These are phyloP conservation scores for Podochytrium sp. DNA, from an alignment of 192 early-diverging fungal genomes.

Conservation along the genomic window DNA sequence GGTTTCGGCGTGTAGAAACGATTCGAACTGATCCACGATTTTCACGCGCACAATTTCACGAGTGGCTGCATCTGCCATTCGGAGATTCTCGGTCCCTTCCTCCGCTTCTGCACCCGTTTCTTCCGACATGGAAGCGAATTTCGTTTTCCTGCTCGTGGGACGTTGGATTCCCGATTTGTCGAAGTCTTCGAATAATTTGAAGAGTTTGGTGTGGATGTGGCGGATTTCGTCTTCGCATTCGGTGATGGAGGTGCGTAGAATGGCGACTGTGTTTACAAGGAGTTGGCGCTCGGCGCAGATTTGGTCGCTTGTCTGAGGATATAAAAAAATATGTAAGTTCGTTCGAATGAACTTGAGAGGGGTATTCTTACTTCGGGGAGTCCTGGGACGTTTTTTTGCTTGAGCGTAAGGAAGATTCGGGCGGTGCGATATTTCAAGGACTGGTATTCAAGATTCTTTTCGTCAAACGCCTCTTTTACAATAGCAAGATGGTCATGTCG, in stretches of 20 bases:
- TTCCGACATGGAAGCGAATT: neutral
- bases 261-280: neutral
- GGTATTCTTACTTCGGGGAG: neutral
- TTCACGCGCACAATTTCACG: slow-evolving; percentile 2
- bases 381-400: slow-evolving; percentile 15
- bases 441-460: slow-evolving; percentile 27
- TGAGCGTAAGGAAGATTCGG: slow-evolving; percentile 4
- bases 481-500: neutral
- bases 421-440: slow-evolving; percentile 4
- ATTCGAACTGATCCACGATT: slow-evolving; percentile 10
- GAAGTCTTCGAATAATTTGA: slow-evolving; percentile 30
- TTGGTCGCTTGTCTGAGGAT: neutral
- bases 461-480: neutral
- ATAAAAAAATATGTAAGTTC: neutral
- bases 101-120: neutral
- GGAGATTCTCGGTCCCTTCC: neutral
- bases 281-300: neutral
- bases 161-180: neutral
- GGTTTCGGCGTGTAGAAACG: neutral
- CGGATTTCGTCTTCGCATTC: slow-evolving; percentile 31
- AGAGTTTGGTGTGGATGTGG: slow-evolving; percentile 5
- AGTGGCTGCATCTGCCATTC: slow-evolving; percentile 7
- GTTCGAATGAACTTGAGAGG: neutral
- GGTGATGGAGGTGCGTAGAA: neutral
- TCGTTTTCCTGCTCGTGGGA: neutral